A percentile compares a stretch with the other conserved stretches of the same genome.
phyloP scores from a whole-genome alignment of 441 rosid species.

The Syzygium malaccense region DNA sequence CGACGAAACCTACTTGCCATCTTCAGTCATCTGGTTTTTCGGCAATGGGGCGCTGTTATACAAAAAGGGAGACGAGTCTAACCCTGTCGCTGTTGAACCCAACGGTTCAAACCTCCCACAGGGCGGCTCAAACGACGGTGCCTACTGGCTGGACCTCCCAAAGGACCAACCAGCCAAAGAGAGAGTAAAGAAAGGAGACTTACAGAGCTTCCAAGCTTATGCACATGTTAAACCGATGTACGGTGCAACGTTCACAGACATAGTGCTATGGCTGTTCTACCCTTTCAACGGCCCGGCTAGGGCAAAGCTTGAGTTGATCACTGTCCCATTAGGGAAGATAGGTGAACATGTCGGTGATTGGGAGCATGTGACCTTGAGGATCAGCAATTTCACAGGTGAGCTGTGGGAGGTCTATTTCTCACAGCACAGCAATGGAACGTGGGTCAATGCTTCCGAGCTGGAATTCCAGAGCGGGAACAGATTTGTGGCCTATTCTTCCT shows the following conservation, averaged over 20 bases:
- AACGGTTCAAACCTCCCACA: slow-evolving; percentile 4
- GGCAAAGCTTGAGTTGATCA: slow-evolving; percentile 1
- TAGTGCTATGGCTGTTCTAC: slow-evolving; percentile 8
- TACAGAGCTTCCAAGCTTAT: not conserved
- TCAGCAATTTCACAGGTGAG: slow-evolving; percentile 9
- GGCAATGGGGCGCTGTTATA: not conserved
- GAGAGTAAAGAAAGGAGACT: slow-evolving; percentile 4
- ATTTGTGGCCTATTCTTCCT: slow-evolving; percentile 5
- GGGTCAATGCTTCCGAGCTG: slow-evolving; percentile 8
- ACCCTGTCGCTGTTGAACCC: not conserved
- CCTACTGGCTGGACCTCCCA: slow-evolving; percentile 9
- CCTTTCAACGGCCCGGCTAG: slow-evolving; percentile 3
- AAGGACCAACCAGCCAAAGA: not conserved
- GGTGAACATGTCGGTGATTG: slow-evolving; percentile 9
- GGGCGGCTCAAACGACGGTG: not conserved
- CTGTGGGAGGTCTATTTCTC: slow-evolving; percentile 3
- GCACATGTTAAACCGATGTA: slow-evolving; percentile 7
- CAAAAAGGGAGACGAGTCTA: not conserved
- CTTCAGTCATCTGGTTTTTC: slow-evolving; percentile 8
- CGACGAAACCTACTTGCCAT: slow-evolving; percentile 2
- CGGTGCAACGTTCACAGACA: slow-evolving; percentile 3
- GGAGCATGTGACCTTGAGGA: slow-evolving; percentile 11
- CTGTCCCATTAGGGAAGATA: not conserved
- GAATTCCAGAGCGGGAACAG: not conserved
- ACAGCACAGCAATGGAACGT: slow-evolving; percentile 3